Evolutionary conservation across 257 asterid genomes (phyloP).

Genomic region (Cynanchum wilfordii): DNA sequence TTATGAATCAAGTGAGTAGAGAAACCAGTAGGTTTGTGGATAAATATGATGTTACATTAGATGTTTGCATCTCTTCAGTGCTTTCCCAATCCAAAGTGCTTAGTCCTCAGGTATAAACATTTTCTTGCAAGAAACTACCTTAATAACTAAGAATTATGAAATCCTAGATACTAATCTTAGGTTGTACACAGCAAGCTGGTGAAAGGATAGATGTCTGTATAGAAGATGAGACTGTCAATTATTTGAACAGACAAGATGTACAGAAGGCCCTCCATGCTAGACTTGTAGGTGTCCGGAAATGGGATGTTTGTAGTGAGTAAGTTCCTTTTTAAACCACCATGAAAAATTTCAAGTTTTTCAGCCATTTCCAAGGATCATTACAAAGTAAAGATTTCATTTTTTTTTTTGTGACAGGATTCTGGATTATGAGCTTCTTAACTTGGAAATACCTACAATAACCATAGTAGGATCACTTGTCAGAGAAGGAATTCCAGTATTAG

Average conservation of each 20-base stretch:
- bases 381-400: neutral
- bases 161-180: neutral
- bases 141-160: neutral
- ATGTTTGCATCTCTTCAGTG: constrained; percentile 63
- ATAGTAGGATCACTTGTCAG: constrained; percentile 47
- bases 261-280: constrained; percentile 57
- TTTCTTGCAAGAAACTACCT: neutral
- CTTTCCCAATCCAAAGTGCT: constrained; percentile 58
- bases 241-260: constrained; percentile 57
- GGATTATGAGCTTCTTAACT: constrained; percentile 54
- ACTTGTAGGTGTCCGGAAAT: constrained; percentile 53
- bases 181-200: constrained; percentile 34
- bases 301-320: constrained; percentile 72
- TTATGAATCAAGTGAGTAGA: constrained; percentile 46
- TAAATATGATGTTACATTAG: constrained; percentile 63
- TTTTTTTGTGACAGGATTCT: constrained; percentile 34
- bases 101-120: constrained; percentile 43
- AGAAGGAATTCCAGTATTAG: constrained; percentile 48
- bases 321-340: constrained; percentile 2
- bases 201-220: constrained; percentile 59
- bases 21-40: constrained; percentile 67
- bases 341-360: neutral
- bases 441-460: constrained; percentile 57
- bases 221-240: constrained; percentile 53
- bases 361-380: neutral